Evolutionary conservation across 2,329 filamentous ascomycete species (phyloP).

Genomic region (Pyricularia pennisetigena): DNA sequence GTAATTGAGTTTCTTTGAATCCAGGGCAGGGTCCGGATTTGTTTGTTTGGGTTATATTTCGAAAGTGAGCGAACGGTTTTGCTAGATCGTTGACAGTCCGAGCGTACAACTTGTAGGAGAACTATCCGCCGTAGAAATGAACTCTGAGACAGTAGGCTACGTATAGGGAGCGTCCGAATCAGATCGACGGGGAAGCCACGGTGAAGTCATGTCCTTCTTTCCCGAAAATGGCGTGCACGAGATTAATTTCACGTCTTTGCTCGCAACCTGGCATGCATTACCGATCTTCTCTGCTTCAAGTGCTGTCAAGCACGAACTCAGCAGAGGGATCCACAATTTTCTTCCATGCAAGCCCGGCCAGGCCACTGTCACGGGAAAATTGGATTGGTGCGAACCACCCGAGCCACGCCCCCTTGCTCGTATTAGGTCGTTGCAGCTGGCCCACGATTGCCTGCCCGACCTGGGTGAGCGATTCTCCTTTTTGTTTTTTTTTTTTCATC

Average conservation of each 20-base stretch:
- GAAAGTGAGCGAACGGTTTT: neutral
- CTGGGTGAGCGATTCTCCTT: neutral
- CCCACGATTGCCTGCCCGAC: neutral
- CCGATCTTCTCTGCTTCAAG: neutral
- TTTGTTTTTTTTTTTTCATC: neutral
- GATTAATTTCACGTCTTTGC: conserved; percentile 16
- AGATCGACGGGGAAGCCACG: neutral
- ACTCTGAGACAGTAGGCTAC: neutral
- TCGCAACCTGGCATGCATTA: neutral
- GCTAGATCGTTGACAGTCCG: neutral
- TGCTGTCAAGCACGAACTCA: neutral
- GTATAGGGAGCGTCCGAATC: neutral
- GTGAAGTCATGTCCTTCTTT: neutral
- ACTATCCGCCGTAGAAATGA: neutral
- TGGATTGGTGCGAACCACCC: neutral
- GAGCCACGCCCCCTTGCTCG: conserved; percentile 1
- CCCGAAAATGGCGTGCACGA: conserved; percentile 8
- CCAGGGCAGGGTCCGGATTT: neutral
- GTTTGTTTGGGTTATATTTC: neutral
- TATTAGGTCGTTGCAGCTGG: neutral
- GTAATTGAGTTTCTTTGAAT: neutral
- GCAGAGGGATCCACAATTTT: neutral
- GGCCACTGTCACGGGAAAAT: neutral
- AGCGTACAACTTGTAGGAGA: neutral
- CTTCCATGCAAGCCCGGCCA: neutral